A percentile compares a stretch with the other conserved stretches of the same genome.
Evolutionary conservation across 345 rosid genomes (phyloP).

Genomic region (Eucalyptus caleyi): DNA sequence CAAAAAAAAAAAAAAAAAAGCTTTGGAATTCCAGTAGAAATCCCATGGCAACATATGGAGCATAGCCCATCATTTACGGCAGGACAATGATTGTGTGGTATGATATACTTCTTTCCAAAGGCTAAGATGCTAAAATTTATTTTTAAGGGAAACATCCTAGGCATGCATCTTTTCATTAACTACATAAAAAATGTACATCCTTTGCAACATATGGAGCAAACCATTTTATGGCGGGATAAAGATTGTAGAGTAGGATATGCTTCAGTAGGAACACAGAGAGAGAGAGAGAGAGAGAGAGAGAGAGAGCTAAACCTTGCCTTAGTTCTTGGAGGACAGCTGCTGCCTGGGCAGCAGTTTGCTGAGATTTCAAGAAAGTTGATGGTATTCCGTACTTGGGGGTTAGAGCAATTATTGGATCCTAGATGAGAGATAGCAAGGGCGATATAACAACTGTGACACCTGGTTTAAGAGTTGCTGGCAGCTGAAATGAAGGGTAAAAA

Average conservation of each 20-base stretch:
- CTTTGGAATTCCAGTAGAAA: too few species aligned
- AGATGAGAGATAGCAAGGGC: constrained; percentile 77
- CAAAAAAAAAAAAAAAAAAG: too few species aligned
- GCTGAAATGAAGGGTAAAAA: constrained; percentile 22
- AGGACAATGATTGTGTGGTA: rapidly evolving
- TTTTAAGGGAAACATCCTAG: too few species aligned
- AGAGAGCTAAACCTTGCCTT: constrained; percentile 3
- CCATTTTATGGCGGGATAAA: neutral
- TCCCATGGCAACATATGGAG: too few species aligned
- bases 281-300: neutral
- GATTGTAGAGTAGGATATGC: neutral
- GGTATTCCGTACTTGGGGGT: constrained; percentile 44
- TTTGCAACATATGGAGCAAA: too few species aligned
- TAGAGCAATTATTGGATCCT: constrained; percentile 78
- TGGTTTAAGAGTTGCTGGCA: constrained; percentile 64
- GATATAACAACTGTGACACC: constrained; percentile 85
- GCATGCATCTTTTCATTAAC: too few species aligned
- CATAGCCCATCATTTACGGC: too few species aligned
- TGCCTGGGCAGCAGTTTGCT: constrained; percentile 69
- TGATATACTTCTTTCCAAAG: too few species aligned
- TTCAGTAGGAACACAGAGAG: neutral
- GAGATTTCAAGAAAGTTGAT: constrained; percentile 78
- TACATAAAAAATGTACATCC: too few species aligned
- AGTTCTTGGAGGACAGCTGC: constrained; percentile 71
- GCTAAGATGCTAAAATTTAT: too few species aligned